phyloP scores from a whole-genome alignment of 345 rosid genomes.

The Aegle marmelos region DNA sequence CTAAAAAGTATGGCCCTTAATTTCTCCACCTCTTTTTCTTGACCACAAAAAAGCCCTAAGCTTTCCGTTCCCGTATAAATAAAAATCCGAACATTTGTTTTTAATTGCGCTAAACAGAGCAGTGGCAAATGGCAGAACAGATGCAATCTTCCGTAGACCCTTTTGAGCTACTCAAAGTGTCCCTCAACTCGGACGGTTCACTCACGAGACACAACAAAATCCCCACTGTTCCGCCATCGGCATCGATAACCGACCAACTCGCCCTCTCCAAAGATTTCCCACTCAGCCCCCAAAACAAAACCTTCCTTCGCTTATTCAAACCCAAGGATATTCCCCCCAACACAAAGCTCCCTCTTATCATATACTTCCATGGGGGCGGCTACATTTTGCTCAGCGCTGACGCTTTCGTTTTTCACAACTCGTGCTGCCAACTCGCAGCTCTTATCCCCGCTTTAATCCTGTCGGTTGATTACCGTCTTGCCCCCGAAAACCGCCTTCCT shows the following conservation, averaged over 20 bases:
- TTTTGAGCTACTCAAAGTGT: conserved; percentile 47
- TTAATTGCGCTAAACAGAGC: not conserved
- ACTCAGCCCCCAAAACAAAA: conserved; percentile 42
- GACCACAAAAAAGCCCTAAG: not conserved
- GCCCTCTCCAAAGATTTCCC: conserved; percentile 57
- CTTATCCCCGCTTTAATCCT: conserved; percentile 47
- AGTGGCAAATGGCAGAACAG: not conserved
- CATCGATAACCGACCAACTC: conserved; percentile 20
- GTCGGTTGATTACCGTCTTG: conserved; percentile 77
- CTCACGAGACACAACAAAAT: conserved; percentile 42
- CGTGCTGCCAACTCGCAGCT: conserved; percentile 44
- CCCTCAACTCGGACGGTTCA: conserved; percentile 63
- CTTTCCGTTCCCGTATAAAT: not conserved
- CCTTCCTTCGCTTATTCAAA: conserved; percentile 60
- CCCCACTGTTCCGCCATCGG: conserved; percentile 41
- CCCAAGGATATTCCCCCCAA: conserved; percentile 37
- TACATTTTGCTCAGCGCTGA: conserved; percentile 52
- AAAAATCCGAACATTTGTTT: not conserved
- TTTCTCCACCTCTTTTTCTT: no score
- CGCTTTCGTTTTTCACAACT: conserved; percentile 46
- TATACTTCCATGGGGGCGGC: conserved; percentile 82
- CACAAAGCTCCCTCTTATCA: conserved; percentile 56
- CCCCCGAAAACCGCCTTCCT: conserved; percentile 96
- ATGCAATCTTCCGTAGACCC: conserved; percentile 35
- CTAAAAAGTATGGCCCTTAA: no score